These are phyloP conservation scores for Marasmius sp. DNA, from an alignment of 1,284 basidiomycete genomes.

Conservation along the genomic window DNA sequence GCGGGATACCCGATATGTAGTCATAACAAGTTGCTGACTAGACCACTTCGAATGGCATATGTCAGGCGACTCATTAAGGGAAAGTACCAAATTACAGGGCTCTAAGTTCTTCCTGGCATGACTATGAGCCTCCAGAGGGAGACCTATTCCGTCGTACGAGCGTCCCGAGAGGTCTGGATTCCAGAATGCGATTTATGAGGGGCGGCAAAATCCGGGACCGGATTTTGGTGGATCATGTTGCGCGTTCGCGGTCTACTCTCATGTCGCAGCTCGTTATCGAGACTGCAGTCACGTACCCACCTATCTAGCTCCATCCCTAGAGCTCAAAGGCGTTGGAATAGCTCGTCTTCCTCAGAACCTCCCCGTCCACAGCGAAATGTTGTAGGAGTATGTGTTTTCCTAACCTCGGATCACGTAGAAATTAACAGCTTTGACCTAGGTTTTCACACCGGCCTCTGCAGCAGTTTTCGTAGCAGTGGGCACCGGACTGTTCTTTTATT, in stretches of 20 bases:
- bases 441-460: slow-evolving; percentile 86
- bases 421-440: slow-evolving; percentile 41
- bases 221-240: not conserved
- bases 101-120: no score
- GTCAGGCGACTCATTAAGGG: no score
- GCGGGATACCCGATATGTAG: no score
- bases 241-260: not conserved
- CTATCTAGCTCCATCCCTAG: not conserved
- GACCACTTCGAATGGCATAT: no score
- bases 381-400: slow-evolving; percentile 35
- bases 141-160: no score
- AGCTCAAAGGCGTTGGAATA: slow-evolving; percentile 9
- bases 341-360: slow-evolving; percentile 5
- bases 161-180: no score
- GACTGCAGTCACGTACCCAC: not conserved
- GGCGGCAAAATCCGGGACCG: no score
- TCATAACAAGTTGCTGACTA: no score
- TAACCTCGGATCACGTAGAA: not conserved
- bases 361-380: slow-evolving; percentile 21
- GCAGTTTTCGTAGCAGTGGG: slow-evolving; percentile 84
- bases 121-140: no score
- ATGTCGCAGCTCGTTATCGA: not conserved
- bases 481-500: slow-evolving; percentile 84
- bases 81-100: no score
- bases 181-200: no score